These are phyloP conservation scores for Cunninghamia lanceolata DNA, from an alignment of 75 land plant species.

Conservation along the genomic window DNA sequence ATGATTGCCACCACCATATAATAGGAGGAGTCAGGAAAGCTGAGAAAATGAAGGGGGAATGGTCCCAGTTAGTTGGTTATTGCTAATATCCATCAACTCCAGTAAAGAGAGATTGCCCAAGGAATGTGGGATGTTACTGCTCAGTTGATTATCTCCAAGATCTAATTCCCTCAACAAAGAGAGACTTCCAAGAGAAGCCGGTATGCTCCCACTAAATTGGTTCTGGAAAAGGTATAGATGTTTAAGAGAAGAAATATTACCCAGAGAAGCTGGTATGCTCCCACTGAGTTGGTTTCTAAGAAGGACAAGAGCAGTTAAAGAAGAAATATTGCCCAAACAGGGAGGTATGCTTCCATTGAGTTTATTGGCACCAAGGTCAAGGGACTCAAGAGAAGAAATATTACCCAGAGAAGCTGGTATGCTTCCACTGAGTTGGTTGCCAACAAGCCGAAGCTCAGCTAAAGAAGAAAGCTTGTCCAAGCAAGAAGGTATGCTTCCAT, in stretches of 20 bases:
- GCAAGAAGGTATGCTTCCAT: conserved; percentile 14
- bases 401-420: neutral
- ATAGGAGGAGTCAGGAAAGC: neutral
- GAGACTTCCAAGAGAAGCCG: conserved; percentile 1
- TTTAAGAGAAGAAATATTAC: neutral
- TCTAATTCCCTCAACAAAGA: neutral
- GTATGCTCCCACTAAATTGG: conserved; percentile 11
- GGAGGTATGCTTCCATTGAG: conserved; percentile 12
- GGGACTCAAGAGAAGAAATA: neutral
- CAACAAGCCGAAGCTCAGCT: neutral
- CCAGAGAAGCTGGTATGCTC: neutral
- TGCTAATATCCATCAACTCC: no score
- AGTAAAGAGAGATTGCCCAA: conserved; percentile 10
- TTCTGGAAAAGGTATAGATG: neutral
- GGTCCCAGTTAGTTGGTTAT: neutral
- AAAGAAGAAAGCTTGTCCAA: conserved; percentile 1
- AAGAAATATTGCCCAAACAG: conserved; percentile 8
- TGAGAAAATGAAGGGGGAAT: neutral
- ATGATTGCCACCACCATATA: neutral
- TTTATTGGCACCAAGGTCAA: neutral
- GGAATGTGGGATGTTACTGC: conserved; percentile 14
- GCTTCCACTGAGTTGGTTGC: neutral
- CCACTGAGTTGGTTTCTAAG: neutral
- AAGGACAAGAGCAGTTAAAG: neutral
- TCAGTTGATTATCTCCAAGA: neutral